Percentiles rank a stretch among this genome's conserved stretches.
phyloP scores from a whole-genome alignment of 179 eudicot genomes.

The Sideroxylon spinosum region DNA sequence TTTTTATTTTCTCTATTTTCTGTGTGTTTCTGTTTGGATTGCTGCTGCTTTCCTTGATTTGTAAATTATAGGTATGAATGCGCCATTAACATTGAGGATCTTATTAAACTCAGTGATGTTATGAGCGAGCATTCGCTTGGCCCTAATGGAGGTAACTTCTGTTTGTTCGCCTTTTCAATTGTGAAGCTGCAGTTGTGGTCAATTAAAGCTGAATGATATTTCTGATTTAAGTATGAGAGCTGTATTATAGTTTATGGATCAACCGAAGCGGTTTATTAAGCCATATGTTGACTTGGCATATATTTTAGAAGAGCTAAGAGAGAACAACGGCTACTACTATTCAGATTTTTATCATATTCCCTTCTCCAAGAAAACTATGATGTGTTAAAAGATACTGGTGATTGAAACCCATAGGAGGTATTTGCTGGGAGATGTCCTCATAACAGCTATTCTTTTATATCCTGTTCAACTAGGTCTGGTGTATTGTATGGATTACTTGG shows the following conservation, averaged over 20 bases:
- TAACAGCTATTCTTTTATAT: conserved; percentile 8
- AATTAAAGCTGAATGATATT: not conserved
- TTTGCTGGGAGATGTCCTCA: conserved; percentile 4
- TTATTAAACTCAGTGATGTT: conserved; percentile 84
- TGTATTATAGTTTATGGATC: not conserved
- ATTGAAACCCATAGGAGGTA: conserved; percentile 1
- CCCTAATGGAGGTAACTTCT: conserved; percentile 89
- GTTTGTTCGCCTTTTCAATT: not conserved
- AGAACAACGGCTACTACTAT: no score
- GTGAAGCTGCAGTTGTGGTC: conserved; percentile 2
- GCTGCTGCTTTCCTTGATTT: conserved; percentile 30
- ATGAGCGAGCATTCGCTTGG: conserved; percentile 97
- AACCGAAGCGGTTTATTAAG: not conserved
- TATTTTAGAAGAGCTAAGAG: no score
- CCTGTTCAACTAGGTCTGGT: conserved; percentile 60
- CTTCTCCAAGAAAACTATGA: no score
- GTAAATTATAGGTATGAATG: conserved; percentile 63
- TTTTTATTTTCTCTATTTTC: no score
- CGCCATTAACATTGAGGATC: conserved; percentile 84
- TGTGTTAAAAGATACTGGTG: not conserved
- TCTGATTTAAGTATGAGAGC: not conserved
- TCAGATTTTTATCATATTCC: no score
- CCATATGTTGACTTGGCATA: no score
- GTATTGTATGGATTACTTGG: conserved; percentile 96
- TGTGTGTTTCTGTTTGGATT: no score